Percentiles rank a stretch among this genome's conserved stretches.
Evolutionary conservation across 2,329 filamentous ascomycete genomes (phyloP).

Genomic region (Clonostachys chloroleuca): DNA sequence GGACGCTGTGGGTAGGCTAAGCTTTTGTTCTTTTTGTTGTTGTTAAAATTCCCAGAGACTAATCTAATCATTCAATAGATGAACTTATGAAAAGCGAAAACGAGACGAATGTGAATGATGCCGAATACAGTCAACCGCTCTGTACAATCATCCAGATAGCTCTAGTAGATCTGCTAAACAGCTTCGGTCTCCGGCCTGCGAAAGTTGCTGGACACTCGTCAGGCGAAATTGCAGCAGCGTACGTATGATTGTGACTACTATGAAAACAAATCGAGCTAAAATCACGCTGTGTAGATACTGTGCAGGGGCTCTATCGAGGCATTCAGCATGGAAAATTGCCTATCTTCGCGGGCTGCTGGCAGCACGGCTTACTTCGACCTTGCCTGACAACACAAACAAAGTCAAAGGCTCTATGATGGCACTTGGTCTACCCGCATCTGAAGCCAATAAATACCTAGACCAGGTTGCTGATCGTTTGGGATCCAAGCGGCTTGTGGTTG

Average conservation of each 20-base stretch:
- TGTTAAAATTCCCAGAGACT: background rate
- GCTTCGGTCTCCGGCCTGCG: constrained; percentile 19
- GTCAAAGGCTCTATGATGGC: constrained; percentile 28
- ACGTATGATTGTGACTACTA: background rate
- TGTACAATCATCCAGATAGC: constrained; percentile 37
- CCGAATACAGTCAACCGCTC: constrained; percentile 27
- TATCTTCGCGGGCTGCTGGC: constrained; percentile 31
- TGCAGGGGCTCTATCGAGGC: constrained; percentile 24
- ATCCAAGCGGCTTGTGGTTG: constrained; percentile 21
- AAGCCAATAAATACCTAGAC: background rate
- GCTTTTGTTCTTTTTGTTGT: constrained; percentile 11
- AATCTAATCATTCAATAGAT: constrained; percentile 2
- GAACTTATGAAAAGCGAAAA: background rate
- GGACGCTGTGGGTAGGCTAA: constrained; percentile 6
- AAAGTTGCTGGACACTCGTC: constrained; percentile 34
- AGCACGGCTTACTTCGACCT: constrained; percentile 12
- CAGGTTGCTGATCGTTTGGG: constrained; percentile 2
- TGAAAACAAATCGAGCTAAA: no score
- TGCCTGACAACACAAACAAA: constrained; percentile 2
- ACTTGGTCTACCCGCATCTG: constrained; percentile 20
- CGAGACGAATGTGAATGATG: constrained; percentile 5
- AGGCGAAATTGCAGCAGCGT: constrained; percentile 39
- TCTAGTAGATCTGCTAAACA: constrained; percentile 28
- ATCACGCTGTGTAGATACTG: constrained; percentile 17
- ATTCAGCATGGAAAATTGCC: constrained; percentile 18